Base-by-base conservation (phyloP, 129 eudicot species). In the Centaurea solstitialis region DNA sequence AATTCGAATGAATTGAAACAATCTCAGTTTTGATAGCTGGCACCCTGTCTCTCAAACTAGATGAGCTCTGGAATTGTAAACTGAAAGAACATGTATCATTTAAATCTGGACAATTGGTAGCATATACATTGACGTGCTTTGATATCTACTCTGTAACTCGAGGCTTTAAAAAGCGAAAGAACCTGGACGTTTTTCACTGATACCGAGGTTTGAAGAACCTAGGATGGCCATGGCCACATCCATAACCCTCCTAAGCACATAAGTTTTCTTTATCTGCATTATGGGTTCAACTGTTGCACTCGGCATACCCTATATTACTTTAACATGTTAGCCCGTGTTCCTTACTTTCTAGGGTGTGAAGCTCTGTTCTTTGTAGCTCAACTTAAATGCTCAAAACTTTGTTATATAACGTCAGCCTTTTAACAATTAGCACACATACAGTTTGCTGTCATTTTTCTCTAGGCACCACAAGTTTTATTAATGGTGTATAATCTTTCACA, bases 221-320 rank as follows among this genome's bases (percentile, higher is more conserved):
- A 78, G 81, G 75, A 78, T 69, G 68, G 53, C 20, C 20, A 45
- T 66, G 81, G 18, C 69, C 3, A n/a, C 68, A 45, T 20, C 23
- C 4, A 8, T 68, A 45, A 78, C 66, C 17, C 75, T 77, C 65
- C 8, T 23, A 43, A 47, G 47, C 67, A 45, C 68, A 10, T 45
- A 41, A 68, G 30, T 69, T 30, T 20, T 12, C 47, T 20, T 1
- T 18, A 66, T 43, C 13, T 67, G 43, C 66, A 41, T 30, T 70
- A 69, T 68, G 10, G 47, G 47, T 47, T 79, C 22, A 50, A 59
- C 35, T 70, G 33, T 50, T 28, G 50, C 76, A 33, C 59, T 12
- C 17, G 18, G 4, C 66, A 53, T 71, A 70, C 72, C 72, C 59
- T 70, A 53, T 50, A 47, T 45, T 24, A 79, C 70, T 35, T 50